Evolutionary conservation across 2,329 filamentous ascomycete genomes (phyloP).

Genomic region (Cercospora sp.): DNA sequence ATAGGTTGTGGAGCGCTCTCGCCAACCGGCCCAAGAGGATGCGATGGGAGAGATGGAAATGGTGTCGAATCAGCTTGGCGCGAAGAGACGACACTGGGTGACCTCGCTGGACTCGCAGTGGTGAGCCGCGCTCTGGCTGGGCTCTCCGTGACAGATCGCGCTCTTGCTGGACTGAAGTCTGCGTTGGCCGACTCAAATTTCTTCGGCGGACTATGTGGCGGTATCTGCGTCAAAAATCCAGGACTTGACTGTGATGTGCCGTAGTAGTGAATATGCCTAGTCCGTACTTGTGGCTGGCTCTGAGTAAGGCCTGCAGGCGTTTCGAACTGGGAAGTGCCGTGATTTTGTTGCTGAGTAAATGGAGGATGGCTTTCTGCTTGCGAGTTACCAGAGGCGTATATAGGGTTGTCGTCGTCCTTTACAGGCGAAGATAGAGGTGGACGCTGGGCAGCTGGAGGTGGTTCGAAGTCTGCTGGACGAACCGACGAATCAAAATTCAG

Average conservation of each 20-base stretch:
- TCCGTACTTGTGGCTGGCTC: background rate
- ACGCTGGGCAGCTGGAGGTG: constrained; percentile 24
- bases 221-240: constrained; percentile 31
- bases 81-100: constrained; percentile 9
- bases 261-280: constrained; percentile 1
- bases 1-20: constrained; percentile 30
- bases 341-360: background rate
- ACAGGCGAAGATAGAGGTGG: constrained; percentile 14
- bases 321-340: background rate
- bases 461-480: constrained; percentile 20
- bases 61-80: constrained; percentile 22
- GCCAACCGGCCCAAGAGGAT: constrained; percentile 28
- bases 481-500: constrained; percentile 6
- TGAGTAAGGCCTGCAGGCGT: background rate
- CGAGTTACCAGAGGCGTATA: background rate
- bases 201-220: background rate
- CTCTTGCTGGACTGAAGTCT: background rate
- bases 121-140: background rate
- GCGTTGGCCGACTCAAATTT: constrained; percentile 1
- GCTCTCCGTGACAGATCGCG: background rate
- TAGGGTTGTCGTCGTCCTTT: background rate
- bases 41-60: constrained; percentile 29
- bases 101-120: background rate
- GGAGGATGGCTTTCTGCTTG: background rate
- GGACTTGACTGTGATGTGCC: constrained; percentile 14